Evolutionary conservation across 1,284 basidiomycete genomes (phyloP).

Genomic region (Irpex sp.): DNA sequence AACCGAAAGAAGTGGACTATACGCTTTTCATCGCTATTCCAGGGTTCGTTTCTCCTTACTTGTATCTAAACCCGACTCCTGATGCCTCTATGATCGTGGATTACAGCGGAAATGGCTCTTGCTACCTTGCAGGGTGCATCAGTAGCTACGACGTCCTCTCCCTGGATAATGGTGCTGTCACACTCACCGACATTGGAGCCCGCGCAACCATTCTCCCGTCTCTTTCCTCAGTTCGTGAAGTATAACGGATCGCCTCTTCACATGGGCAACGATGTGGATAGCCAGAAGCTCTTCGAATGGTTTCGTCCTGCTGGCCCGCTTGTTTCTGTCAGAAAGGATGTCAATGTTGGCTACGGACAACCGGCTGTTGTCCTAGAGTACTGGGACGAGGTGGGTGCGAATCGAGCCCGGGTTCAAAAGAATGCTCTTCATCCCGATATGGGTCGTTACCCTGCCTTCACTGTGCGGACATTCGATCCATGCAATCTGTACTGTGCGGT

Average conservation of each 20-base stretch:
- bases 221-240: slow-evolving; percentile 6
- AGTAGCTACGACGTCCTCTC: neutral
- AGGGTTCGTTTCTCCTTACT: neutral
- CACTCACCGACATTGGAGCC: neutral
- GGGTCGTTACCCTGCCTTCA: neutral
- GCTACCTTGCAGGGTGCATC: slow-evolving; percentile 2
- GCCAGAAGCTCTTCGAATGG: slow-evolving; percentile 7
- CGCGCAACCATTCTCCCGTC: neutral
- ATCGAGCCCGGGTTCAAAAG: neutral
- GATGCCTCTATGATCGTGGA: neutral
- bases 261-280: neutral
- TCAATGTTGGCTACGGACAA: slow-evolving; percentile 1
- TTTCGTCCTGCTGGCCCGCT: slow-evolving; percentile 10
- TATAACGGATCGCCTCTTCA: neutral
- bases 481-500: slow-evolving; percentile 1
- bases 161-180: neutral
- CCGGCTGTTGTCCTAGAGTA: slow-evolving; percentile 7
- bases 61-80: neutral
- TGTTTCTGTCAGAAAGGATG: slow-evolving; percentile 6
- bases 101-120: slow-evolving; percentile 6
- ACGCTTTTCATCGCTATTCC: neutral
- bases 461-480: neutral
- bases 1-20: slow-evolving; percentile 4
- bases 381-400: slow-evolving; percentile 7
- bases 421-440: neutral